Percentiles rank a stretch among this genome's conserved stretches.
These are phyloP conservation scores for Nannochloris sp. DNA, from an alignment of 139 green algal genomes.

Conservation along the genomic window DNA sequence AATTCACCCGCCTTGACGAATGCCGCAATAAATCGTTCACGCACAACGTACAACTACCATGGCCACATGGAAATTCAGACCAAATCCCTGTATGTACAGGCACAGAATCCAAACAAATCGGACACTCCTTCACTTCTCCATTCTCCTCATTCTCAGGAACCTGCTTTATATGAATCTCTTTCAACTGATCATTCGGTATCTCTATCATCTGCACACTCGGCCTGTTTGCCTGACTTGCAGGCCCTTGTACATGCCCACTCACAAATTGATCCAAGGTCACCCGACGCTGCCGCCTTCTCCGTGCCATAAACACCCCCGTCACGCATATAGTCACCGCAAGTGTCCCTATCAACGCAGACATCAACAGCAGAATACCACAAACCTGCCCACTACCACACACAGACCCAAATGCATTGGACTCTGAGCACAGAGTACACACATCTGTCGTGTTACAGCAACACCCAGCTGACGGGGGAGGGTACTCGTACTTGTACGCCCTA, in stretches of 20 bases:
- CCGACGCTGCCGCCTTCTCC: not conserved
- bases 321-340: conserved; percentile 2
- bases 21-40: conserved; percentile 11
- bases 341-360: conserved; percentile 5
- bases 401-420: not conserved
- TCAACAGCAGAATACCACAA: conserved; percentile 9
- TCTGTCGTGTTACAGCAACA: conserved; percentile 1
- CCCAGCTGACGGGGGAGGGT: not conserved
- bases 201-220: not conserved
- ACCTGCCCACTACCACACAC: conserved; percentile 3
- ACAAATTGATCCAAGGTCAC: not conserved
- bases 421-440: too few species aligned
- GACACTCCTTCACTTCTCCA: conserved; percentile 13
- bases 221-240: not conserved
- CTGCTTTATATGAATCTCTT: not conserved
- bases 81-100: not conserved
- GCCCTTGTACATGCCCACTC: not conserved
- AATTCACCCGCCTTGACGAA: conserved; percentile 6
- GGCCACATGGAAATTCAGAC: conserved; percentile 17
- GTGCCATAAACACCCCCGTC: not conserved
- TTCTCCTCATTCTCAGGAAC: not conserved
- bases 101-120: conserved; percentile 16
- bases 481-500: not conserved
- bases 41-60: conserved; percentile 14
- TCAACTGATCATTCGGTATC: not conserved